A percentile compares a stretch with the other conserved stretches of the same genome.
Evolutionary conservation across 192 early-diverging fungal species (phyloP).

Genomic region (Coemansia sp.): DNA sequence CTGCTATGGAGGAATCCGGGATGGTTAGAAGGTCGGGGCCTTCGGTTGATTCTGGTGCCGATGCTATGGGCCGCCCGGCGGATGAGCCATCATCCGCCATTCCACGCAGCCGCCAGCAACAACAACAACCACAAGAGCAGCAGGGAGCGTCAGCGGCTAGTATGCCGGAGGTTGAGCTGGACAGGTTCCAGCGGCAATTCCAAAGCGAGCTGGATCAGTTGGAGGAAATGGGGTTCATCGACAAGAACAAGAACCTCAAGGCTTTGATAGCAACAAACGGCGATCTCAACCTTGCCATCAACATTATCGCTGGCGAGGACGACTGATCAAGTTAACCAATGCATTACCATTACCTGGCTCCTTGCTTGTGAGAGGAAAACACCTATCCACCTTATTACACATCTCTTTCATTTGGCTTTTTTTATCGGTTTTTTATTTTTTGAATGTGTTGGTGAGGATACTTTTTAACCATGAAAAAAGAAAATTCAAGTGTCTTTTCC

Average conservation of each 20-base stretch:
- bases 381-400: no score
- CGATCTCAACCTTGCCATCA: constrained; percentile 85
- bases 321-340: constrained; percentile 6
- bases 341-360: no score
- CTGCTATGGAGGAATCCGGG: not conserved
- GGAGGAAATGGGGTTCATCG: constrained; percentile 94
- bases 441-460: no score
- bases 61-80: no score
- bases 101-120: not conserved
- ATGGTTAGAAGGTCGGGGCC: not conserved
- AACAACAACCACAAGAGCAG: constrained; percentile 3
- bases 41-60: not conserved
- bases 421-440: no score
- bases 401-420: no score
- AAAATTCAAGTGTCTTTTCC: no score
- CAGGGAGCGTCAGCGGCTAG: not conserved
- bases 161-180: constrained; percentile 5
- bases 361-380: no score
- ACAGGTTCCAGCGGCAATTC: constrained; percentile 59
- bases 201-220: constrained; percentile 70
- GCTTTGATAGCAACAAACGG: constrained; percentile 85
- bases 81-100: constrained; percentile 1
- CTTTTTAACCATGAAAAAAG: no score
- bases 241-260: constrained; percentile 80
- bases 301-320: constrained; percentile 45